A percentile compares a stretch with the other conserved stretches of the same genome.
Evolutionary conservation across 805 yeast species (phyloP).

Genomic region (Barnettozyma sp.): DNA sequence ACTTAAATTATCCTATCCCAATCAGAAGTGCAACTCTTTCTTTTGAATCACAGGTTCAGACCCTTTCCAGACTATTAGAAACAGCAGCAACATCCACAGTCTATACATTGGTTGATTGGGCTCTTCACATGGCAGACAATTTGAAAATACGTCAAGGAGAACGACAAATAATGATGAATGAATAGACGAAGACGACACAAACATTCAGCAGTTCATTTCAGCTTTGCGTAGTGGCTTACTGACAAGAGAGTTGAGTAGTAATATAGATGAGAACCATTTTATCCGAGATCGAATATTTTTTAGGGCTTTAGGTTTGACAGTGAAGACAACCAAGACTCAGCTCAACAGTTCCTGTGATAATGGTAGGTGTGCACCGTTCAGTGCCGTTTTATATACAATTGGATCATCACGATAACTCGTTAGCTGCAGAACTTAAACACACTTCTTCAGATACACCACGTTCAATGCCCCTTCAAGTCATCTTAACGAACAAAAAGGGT

Average conservation of each 20-base stretch:
- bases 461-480: conserved; percentile 1
- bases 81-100: conserved; percentile 42
- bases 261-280: conserved; percentile 4
- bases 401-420: conserved; percentile 11
- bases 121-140: conserved; percentile 23
- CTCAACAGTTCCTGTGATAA: conserved; percentile 37
- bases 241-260: conserved; percentile 32
- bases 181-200: conserved; percentile 25
- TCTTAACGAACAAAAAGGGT: too few species aligned
- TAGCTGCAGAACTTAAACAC: conserved; percentile 6
- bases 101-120: conserved; percentile 28
- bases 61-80: conserved; percentile 37
- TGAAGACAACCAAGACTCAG: conserved; percentile 9
- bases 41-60: conserved; percentile 31
- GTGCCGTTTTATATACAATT: conserved; percentile 20
- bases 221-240: conserved; percentile 35
- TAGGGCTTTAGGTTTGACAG: conserved; percentile 38
- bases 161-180: conserved; percentile 2
- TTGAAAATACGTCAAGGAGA: conserved; percentile 23
- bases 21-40: conserved; percentile 7
- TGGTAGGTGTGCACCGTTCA: conserved; percentile 44
- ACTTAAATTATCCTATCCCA: not conserved
- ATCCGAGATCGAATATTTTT: conserved; percentile 28
- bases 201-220: conserved; percentile 38
- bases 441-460: conserved; percentile 1